Conservation (phyloP, 495 filamentous ascomycete species). For the Neurospora hispaniola region DNA sequence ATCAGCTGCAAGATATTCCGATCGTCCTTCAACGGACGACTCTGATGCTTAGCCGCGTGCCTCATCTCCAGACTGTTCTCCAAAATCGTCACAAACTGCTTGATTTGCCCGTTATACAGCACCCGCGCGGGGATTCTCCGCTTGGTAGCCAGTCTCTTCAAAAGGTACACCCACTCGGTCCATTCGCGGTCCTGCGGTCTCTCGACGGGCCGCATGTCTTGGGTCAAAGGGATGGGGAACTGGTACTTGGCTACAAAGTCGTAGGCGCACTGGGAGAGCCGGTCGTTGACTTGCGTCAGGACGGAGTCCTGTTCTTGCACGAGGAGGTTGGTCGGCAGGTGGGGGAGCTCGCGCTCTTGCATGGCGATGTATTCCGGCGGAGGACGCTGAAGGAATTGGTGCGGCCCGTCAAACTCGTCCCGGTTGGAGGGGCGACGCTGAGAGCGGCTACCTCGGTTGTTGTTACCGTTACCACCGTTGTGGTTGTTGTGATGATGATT, state of each 20-base stretch:
- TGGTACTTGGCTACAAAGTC: constrained; percentile 85
- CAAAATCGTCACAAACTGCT: constrained; percentile 72
- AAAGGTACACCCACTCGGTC: constrained; percentile 81
- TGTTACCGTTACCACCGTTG: constrained; percentile 25
- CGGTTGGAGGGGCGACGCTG: constrained; percentile 69
- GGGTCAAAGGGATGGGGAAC: constrained; percentile 70
- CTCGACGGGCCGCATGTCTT: constrained; percentile 72
- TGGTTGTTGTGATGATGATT: not conserved
- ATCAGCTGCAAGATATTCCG: constrained; percentile 80
- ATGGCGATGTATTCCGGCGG: constrained; percentile 53
- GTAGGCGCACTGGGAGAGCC: constrained; percentile 73
- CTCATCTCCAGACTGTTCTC: constrained; percentile 81
- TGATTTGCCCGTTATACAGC: constrained; percentile 82
- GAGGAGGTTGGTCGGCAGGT: constrained; percentile 71
- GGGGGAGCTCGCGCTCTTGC: constrained; percentile 68
- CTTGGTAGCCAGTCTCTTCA: constrained; percentile 78
- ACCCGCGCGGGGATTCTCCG: constrained; percentile 72
- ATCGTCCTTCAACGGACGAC: constrained; percentile 77
- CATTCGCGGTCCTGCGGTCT: constrained; percentile 74
- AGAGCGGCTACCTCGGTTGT: constrained; percentile 36
- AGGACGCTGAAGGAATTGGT: constrained; percentile 65
- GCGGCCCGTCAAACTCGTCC: constrained; percentile 81
- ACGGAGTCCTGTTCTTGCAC: constrained; percentile 77
- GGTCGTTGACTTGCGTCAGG: constrained; percentile 68
- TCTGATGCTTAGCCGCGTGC: constrained; percentile 68